Percentiles rank a stretch among this genome's conserved stretches.
phyloP scores from a whole-genome alignment of 2,329 filamentous ascomycete genomes.

The Fusarium incarnatum region DNA sequence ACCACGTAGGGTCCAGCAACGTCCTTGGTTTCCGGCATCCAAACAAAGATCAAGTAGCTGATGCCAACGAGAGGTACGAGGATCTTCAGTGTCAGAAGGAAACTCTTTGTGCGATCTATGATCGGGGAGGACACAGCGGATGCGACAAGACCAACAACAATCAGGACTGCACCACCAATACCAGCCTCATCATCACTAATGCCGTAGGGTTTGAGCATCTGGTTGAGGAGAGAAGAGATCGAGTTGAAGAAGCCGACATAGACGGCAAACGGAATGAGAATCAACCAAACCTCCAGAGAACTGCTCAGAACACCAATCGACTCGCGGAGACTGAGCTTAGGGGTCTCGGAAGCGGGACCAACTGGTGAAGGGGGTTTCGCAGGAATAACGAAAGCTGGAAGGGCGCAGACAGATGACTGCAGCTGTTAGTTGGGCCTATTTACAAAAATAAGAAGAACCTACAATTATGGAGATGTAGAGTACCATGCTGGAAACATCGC shows the following conservation, averaged over 20 bases:
- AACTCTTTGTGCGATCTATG: conserved; percentile 86
- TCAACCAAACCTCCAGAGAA: conserved; percentile 80
- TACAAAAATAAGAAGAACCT: conserved; percentile 47
- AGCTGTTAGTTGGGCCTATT: conserved; percentile 22
- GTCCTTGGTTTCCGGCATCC: conserved; percentile 72
- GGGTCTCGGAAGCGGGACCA: conserved; percentile 72
- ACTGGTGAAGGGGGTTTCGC: conserved; percentile 80
- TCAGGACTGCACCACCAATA: conserved; percentile 88
- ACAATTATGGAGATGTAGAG: conserved; percentile 87
- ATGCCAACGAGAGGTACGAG: conserved; percentile 79
- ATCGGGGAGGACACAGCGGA: conserved; percentile 83
- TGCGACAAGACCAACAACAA: conserved; percentile 84
- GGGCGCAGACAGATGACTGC: conserved; percentile 60
- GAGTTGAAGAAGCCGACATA: conserved; percentile 97
- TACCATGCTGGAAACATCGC: conserved; percentile 82
- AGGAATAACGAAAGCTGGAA: conserved; percentile 87
- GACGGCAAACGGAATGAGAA: conserved; percentile 82
- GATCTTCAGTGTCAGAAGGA: conserved; percentile 77
- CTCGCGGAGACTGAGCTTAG: conserved; percentile 63
- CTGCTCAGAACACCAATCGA: conserved; percentile 64
- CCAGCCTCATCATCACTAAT: conserved; percentile 87
- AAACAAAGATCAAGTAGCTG: conserved; percentile 83
- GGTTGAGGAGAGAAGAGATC: conserved; percentile 86
- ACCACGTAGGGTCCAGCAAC: conserved; percentile 81
- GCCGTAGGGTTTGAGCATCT: conserved; percentile 87